A percentile compares a stretch with the other conserved stretches of the same genome.
These are phyloP conservation scores for Leishmania martiniquensis DNA, from an alignment of 208 protist species.

Conservation along the genomic window DNA sequence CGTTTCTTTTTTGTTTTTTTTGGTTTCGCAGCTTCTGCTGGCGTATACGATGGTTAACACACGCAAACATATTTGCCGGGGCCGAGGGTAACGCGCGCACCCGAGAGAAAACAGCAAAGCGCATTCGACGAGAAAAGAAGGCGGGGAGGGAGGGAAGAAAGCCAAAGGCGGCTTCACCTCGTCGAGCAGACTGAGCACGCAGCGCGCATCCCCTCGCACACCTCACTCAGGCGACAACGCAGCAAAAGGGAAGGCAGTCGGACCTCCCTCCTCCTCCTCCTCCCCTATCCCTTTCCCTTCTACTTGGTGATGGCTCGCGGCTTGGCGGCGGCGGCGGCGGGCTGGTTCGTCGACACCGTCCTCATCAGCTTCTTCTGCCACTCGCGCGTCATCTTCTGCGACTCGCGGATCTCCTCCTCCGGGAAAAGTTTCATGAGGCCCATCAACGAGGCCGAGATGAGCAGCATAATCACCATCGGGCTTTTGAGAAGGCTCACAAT, in stretches of 20 bases:
- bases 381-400: slow-evolving; percentile 62
- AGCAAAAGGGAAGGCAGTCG: background rate
- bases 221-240: background rate
- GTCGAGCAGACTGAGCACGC: background rate
- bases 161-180: background rate
- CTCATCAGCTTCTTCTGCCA: slow-evolving; percentile 60
- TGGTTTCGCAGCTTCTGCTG: too few species aligned
- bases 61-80: background rate
- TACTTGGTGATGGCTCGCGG: background rate
- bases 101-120: background rate
- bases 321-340: slow-evolving; percentile 1
- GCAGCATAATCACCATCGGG: slow-evolving; percentile 86
- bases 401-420: slow-evolving; percentile 79
- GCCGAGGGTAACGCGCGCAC: background rate
- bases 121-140: background rate
- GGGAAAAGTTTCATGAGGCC: slow-evolving; percentile 79
- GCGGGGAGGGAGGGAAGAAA: too few species aligned
- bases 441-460: slow-evolving; percentile 62
- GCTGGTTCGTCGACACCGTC: slow-evolving; percentile 29
- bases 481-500: slow-evolving; percentile 67
- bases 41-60: background rate
- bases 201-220: background rate
- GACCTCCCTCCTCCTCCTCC: background rate
- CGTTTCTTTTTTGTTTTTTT: background rate
- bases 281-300: background rate